Conservation (phyloP, 805 yeast genomes). For the Ogataea saltuana region DNA sequence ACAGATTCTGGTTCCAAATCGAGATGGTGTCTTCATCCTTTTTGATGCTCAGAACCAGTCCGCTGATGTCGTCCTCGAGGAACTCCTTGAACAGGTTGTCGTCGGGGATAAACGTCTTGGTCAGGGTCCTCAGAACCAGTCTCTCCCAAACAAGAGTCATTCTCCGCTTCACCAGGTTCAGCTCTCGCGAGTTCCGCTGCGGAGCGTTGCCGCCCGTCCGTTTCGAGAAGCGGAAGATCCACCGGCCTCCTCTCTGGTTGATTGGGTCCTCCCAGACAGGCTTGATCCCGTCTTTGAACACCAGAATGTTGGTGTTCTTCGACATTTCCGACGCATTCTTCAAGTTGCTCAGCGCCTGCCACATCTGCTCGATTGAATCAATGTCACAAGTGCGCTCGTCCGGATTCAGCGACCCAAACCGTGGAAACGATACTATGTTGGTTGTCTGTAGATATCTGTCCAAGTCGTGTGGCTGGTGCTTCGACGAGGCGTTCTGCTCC, state of each 20-base stretch:
- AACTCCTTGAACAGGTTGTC: slow-evolving; percentile 39
- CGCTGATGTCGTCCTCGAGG: slow-evolving; percentile 54
- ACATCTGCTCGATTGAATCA: slow-evolving; percentile 54
- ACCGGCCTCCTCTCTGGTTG: slow-evolving; percentile 61
- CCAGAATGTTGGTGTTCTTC: slow-evolving; percentile 52
- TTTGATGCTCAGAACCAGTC: slow-evolving; percentile 59
- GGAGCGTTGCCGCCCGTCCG: background rate
- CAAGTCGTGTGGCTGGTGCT: slow-evolving; percentile 30
- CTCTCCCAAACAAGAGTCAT: slow-evolving; percentile 55
- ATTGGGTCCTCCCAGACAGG: slow-evolving; percentile 72
- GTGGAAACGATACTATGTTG: slow-evolving; percentile 42
- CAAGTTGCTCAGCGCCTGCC: slow-evolving; percentile 44
- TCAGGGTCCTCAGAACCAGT: slow-evolving; percentile 49
- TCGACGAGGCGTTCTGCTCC: background rate
- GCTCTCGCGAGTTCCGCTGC: background rate
- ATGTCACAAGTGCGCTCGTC: slow-evolving; percentile 30
- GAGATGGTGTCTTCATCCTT: slow-evolving; percentile 59
- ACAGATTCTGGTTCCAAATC: slow-evolving; percentile 60
- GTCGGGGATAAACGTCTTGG: slow-evolving; percentile 50
- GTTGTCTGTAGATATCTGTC: slow-evolving; percentile 50
- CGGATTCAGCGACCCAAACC: slow-evolving; percentile 23
- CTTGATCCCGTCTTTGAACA: slow-evolving; percentile 59
- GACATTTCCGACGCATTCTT: slow-evolving; percentile 42
- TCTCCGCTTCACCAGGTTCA: slow-evolving; percentile 18
- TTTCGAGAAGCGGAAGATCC: slow-evolving; percentile 53